Conservation (phyloP, 306 rosid genomes). For the Senna siamea region DNA sequence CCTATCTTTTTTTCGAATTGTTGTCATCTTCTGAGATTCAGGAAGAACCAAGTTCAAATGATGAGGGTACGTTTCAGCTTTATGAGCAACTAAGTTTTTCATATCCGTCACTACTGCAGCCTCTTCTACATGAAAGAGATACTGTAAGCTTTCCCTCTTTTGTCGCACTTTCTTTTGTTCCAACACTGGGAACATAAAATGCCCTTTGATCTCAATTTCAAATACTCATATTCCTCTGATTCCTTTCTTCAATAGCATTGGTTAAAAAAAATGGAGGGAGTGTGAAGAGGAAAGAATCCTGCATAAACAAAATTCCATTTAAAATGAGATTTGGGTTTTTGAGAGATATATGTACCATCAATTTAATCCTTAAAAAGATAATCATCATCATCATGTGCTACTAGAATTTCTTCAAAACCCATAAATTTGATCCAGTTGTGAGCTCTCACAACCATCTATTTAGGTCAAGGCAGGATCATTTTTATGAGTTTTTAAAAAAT, state of each 20-base stretch:
- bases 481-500: not conserved
- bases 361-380: not conserved
- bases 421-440: not conserved
- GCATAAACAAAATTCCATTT: constrained; percentile 1
- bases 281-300: not conserved
- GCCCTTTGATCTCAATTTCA: not conserved
- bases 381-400: not conserved
- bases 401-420: not conserved
- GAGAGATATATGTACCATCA: constrained; percentile 1
- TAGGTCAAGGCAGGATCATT: not conserved
- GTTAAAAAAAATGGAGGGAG: not conserved
- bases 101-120: constrained; percentile 76
- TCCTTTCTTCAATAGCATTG: constrained; percentile 3
- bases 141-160: constrained; percentile 56
- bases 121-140: constrained; percentile 91
- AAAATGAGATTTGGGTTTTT: not conserved
- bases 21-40: constrained; percentile 37
- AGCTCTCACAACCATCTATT: not conserved
- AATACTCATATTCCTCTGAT: constrained; percentile 8
- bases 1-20: not conserved
- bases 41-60: constrained; percentile 62
- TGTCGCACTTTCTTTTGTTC: not conserved
- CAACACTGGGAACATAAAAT: constrained; percentile 1
- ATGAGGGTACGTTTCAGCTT: constrained; percentile 66
- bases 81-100: constrained; percentile 81